Conservation (phyloP, 2,329 filamentous ascomycete species). For the Paraphaeosphaeria sporulosa region DNA sequence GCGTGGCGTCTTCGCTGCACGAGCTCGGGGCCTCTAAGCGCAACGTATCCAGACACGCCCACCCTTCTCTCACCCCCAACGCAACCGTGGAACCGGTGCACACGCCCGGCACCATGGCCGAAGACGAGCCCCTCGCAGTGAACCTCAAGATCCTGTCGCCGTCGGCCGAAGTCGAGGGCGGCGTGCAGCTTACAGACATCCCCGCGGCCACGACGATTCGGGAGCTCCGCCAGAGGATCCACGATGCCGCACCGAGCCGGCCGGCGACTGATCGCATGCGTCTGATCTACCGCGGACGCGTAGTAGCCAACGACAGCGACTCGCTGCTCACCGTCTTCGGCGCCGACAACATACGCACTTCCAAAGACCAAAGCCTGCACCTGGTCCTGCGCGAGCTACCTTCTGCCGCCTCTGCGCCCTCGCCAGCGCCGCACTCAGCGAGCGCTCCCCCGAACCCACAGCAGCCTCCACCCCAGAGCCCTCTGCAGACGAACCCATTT, state of each 20-base stretch:
- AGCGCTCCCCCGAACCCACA: constrained; percentile 51
- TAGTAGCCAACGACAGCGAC: constrained; percentile 58
- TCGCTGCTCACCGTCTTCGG: constrained; percentile 61
- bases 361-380: constrained; percentile 47
- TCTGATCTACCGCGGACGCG: constrained; percentile 65
- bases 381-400: constrained; percentile 48
- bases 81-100: neutral
- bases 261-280: constrained; percentile 57
- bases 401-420: constrained; percentile 21
- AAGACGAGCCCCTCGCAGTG: constrained; percentile 27
- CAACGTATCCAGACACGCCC: constrained; percentile 42
- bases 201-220: constrained; percentile 55
- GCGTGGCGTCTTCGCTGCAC: constrained; percentile 1
- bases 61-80: constrained; percentile 6
- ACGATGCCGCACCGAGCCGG: constrained; percentile 54
- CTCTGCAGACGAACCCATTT: constrained; percentile 43
- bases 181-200: constrained; percentile 40
- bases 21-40: constrained; percentile 21
- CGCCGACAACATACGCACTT: constrained; percentile 52
- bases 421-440: constrained; percentile 35
- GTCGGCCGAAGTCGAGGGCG: constrained; percentile 47
- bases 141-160: constrained; percentile 51
- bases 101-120: constrained; percentile 33
- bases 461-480: constrained; percentile 30
- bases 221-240: constrained; percentile 62